These are phyloP conservation scores for Lentinula raphanica DNA, from an alignment of 768 basidiomycete genomes.

Conservation along the genomic window DNA sequence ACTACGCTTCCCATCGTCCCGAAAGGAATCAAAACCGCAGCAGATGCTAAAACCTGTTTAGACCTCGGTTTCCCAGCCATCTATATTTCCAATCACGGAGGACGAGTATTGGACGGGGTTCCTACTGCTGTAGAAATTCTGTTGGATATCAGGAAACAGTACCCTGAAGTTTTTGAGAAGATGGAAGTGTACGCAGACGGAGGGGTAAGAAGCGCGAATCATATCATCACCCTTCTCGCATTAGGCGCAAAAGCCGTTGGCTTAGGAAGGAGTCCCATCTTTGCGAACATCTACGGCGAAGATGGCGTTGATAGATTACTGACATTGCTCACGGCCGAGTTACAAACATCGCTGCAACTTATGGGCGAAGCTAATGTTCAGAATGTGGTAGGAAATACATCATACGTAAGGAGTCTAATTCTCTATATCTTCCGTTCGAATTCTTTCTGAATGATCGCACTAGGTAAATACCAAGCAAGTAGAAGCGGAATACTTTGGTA, in stretches of 20 bases:
- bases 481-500: constrained; percentile 3
- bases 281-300: constrained; percentile 32
- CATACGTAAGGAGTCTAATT: constrained; percentile 19
- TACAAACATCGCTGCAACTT: constrained; percentile 18
- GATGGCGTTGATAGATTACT: constrained; percentile 23
- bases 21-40: constrained; percentile 24
- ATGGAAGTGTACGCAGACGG: constrained; percentile 42
- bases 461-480: constrained; percentile 8
- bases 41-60: constrained; percentile 27
- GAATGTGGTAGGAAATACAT: constrained; percentile 12
- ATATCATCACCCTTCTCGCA: constrained; percentile 36
- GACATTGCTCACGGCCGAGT: constrained; percentile 15
- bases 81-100: constrained; percentile 35
- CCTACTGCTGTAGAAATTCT: constrained; percentile 34
- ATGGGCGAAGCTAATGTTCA: constrained; percentile 18
- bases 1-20: constrained; percentile 23
- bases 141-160: constrained; percentile 31
- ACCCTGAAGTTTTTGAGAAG: constrained; percentile 32
- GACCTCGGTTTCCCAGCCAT: constrained; percentile 34
- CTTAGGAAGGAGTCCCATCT: constrained; percentile 33
- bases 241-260: constrained; percentile 38
- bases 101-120: constrained; percentile 32
- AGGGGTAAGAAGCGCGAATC: constrained; percentile 40
- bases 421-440: background rate
- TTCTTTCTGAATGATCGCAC: background rate